Evolutionary conservation across 192 early-diverging fungal species (phyloP), one percentile per base, ranked within the genome.

Genomic region (Entophlyctis luteolus): DNA sequence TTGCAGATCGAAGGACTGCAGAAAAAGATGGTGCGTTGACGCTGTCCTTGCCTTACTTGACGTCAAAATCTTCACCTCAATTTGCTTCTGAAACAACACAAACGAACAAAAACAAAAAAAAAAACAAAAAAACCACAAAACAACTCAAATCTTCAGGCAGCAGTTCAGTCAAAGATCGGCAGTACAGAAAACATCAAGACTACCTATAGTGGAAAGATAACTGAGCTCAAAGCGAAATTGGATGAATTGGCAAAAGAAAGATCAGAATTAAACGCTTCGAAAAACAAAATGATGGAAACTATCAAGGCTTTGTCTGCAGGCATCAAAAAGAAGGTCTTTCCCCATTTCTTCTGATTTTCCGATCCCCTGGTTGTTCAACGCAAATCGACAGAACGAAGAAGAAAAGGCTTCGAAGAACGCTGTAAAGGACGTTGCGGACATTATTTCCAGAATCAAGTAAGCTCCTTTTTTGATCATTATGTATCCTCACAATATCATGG

Each of bases 341-440:
- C 14, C 14, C 20, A 16, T 45, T n/a, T 45, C 20, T 45, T 12
- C 25, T 52, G 8, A 25, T 52, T 6, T 52, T 52, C 28, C 22
- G 18, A 1, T n/a, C 18, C 1, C 18, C 45, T n/a, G 45, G 18
- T 25, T 54, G 20, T 20, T 14, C 20, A 20, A 16, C 14, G n/a
- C 35, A 32, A 49, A 77, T 77, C 71, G 75, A 16, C 34, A 90
- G 88, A 81, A 77, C 47, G 83, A 86, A 4, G 92, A 92, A 23
- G 76, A 86, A 53, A 90, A 90, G 83, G 73, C 75, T 28, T 79
- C 80, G 67, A 89, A 91, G 72, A 78, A 88, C 71, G 85, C 84
- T 47, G 94, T 81, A 82, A 93, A 91, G 81, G 88, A 78, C 32
- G 78, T 83, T 25, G 90, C 79, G 23, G 93, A 94, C 32, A 86